Evolutionary conservation across 345 rosid species (phyloP), one percentile per base, ranked within the genome.

Genomic region (Syzygium grande): DNA sequence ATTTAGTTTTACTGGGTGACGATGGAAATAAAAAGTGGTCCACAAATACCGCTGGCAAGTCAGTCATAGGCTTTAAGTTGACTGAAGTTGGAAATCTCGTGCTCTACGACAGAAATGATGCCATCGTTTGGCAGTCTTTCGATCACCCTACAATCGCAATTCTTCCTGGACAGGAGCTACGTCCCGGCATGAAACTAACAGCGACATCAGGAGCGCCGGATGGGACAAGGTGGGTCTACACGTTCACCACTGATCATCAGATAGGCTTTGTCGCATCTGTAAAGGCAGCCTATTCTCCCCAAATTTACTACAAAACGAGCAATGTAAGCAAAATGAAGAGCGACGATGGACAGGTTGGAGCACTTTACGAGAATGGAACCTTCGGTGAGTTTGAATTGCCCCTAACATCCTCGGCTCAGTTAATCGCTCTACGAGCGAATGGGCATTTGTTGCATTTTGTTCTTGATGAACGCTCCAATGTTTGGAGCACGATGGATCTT

Each of bases 111-210:
- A n/a, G 4, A 61, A 63, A 63, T n/a, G 77, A 63, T 2, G 0
- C 77, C 77, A 29, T 63, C 38, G 0, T 63, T 14, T 63, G 77
- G 38, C 77, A 63, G 3, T 63, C 21, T 63, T 63, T 63, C 21
- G 77, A 63, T 63, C 38, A 63, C 77, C 77, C 5, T 14, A 0
- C 19, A 63, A 0, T 0, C 0, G 0, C 0, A 63, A 63, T 63
- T 63, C 19, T 63, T 7, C 77, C 21, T 29, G 77, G 77, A 63
- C 77, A 63, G 77, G 77, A n/a, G 77, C 38, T 63, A 63, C 11
- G 38, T 0, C 21, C 77, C 0, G 11, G 38, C 38, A 29, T 29
- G 21, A 29, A 63, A 0, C 77, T 63, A n/a, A 63, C 5, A 6
- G 1, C 0, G 19, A 3, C 38, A 63, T 14, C 21, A 0, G 3